These are phyloP conservation scores for Penicillium chermesinum DNA, from an alignment of 495 filamentous ascomycete species.

Conservation along the genomic window DNA sequence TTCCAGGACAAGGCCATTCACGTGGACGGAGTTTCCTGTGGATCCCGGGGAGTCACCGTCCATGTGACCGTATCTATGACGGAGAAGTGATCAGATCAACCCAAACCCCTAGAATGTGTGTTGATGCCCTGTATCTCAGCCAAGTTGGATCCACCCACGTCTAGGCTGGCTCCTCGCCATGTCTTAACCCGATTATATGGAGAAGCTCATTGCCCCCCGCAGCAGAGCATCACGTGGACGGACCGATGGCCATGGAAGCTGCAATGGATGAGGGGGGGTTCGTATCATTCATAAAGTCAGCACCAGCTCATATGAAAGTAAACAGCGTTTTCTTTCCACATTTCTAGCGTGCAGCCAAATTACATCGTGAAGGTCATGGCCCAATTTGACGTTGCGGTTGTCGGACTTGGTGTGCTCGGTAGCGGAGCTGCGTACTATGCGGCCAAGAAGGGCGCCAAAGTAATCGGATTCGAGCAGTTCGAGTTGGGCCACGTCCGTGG, in stretches of 20 bases:
- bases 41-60: neutral
- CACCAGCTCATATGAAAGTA: neutral
- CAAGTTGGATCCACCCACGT: neutral
- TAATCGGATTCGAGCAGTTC: constrained; percentile 19
- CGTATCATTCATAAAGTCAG: neutral
- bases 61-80: neutral
- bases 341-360: neutral
- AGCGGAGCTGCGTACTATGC: constrained; percentile 18
- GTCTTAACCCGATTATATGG: neutral
- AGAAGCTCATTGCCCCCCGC: neutral
- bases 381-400: constrained; percentile 13
- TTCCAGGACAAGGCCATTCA: neutral
- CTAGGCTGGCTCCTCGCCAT: neutral
- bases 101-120: neutral
- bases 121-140: too few species aligned
- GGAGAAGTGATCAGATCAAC: neutral
- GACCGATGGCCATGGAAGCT: neutral
- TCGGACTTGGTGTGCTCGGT: constrained; percentile 19
- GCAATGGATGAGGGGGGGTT: neutral
- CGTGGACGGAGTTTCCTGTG: neutral
- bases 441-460: constrained; percentile 16
- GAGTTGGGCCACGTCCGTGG: constrained; percentile 17
- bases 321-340: too few species aligned
- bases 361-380: neutral
- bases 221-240: constrained; percentile 4